A percentile compares a stretch with the other conserved stretches of the same genome.
phyloP scores from a whole-genome alignment of 495 filamentous ascomycete species.

The Cercophora samala region DNA sequence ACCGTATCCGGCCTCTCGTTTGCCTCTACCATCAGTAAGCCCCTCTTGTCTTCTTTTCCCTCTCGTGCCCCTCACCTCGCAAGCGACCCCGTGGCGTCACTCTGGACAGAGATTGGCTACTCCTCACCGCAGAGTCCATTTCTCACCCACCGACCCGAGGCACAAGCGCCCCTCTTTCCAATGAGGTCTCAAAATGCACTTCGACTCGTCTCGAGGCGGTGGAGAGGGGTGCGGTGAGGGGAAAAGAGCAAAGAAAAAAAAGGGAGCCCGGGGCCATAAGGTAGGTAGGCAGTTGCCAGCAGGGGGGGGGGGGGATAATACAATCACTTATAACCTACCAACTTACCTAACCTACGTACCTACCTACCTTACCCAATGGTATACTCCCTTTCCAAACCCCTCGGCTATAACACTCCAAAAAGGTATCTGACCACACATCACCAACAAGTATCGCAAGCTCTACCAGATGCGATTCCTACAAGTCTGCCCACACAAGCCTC shows the following conservation, averaged over 20 bases:
- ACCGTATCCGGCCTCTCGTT: background rate
- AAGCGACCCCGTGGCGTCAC: slow-evolving; percentile 1
- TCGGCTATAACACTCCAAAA: too few relatives aligned
- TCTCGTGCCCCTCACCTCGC: background rate
- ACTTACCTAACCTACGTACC: too few relatives aligned
- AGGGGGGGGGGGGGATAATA: too few relatives aligned
- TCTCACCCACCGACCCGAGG: background rate
- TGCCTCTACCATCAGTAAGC: background rate
- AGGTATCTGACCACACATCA: too few relatives aligned
- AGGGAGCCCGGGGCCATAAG: too few relatives aligned
- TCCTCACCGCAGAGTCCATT: background rate
- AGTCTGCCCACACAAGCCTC: background rate
- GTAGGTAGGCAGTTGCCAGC: background rate
- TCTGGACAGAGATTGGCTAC: background rate
- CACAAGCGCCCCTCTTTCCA: background rate
- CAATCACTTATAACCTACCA: too few relatives aligned
- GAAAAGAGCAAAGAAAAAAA: background rate
- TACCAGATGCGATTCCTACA: too few relatives aligned
- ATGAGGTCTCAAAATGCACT: background rate
- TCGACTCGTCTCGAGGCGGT: background rate
- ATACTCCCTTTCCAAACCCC: background rate
- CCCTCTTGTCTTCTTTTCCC: background rate
- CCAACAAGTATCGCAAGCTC: too few relatives aligned
- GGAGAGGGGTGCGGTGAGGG: background rate
- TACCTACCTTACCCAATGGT: background rate